Evolutionary conservation across 306 rosid genomes (phyloP).

Genomic region (Rubus idaeus): DNA sequence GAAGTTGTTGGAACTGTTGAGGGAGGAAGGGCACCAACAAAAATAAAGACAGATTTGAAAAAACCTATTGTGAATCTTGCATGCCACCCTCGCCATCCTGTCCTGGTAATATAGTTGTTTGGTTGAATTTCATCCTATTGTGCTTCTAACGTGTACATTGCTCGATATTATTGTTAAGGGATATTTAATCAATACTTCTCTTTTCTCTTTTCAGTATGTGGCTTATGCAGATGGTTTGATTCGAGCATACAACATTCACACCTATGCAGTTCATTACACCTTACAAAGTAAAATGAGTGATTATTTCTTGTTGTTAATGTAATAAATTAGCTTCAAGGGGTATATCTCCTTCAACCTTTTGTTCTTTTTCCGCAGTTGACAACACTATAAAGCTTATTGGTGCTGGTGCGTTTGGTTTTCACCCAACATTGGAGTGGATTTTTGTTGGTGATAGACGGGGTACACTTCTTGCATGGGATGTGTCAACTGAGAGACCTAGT

Average conservation of each 20-base stretch:
- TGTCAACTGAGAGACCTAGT: slow-evolving; percentile 88
- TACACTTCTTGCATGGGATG: slow-evolving; percentile 96
- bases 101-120: slow-evolving; percentile 52
- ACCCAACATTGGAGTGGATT: slow-evolving; percentile 97
- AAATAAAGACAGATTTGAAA: slow-evolving; percentile 94
- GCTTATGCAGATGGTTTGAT: slow-evolving; percentile 95
- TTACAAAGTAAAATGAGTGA: slow-evolving; percentile 71
- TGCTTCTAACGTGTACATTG: slow-evolving; percentile 1
- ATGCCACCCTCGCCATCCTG: slow-evolving; percentile 98
- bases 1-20: slow-evolving; percentile 98
- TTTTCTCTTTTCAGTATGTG: slow-evolving; percentile 63
- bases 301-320: slow-evolving; percentile 31
- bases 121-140: slow-evolving; percentile 16
- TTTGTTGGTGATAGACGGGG: slow-evolving; percentile 99
- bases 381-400: slow-evolving; percentile 90
- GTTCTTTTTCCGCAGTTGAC: slow-evolving; percentile 61
- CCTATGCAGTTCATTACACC: slow-evolving; percentile 94
- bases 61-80: slow-evolving; percentile 95
- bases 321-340: slow-evolving; percentile 20
- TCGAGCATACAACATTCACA: slow-evolving; percentile 92
- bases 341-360: slow-evolving; percentile 18
- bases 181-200: slow-evolving; percentile 24
- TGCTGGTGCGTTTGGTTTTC: slow-evolving; percentile 96
- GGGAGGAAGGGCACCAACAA: slow-evolving; percentile 95
- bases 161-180: slow-evolving; percentile 22